These are phyloP conservation scores for Xylaria digitata DNA, from an alignment of 2,329 filamentous ascomycete species.

Conservation along the genomic window DNA sequence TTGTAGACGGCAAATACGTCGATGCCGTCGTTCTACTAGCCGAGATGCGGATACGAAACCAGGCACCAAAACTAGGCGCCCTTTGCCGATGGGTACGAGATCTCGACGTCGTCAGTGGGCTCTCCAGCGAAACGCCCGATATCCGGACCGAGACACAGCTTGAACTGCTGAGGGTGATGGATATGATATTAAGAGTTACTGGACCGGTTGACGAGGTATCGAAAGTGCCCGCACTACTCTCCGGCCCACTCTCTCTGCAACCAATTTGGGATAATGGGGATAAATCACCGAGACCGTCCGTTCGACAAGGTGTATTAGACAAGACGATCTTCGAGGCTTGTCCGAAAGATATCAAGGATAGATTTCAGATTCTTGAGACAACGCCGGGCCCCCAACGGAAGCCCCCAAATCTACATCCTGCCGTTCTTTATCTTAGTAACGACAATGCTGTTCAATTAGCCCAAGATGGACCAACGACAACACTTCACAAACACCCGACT, in stretches of 20 bases:
- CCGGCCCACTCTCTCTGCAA: conserved; percentile 66
- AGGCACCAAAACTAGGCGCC: conserved; percentile 74
- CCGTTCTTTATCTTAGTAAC: conserved; percentile 71
- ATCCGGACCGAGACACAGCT: conserved; percentile 59
- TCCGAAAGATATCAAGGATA: conserved; percentile 52
- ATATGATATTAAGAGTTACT: conserved; percentile 72
- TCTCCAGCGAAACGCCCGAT: conserved; percentile 65
- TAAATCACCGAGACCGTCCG: conserved; percentile 54
- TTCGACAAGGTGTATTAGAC: conserved; percentile 70
- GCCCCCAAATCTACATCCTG: conserved; percentile 74
- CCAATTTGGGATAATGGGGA: conserved; percentile 69
- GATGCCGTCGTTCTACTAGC: conserved; percentile 74
- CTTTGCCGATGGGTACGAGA: conserved; percentile 79
- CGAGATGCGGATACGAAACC: conserved; percentile 75
- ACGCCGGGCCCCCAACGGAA: conserved; percentile 70
- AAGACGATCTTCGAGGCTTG: conserved; percentile 62
- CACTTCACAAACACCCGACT: conserved; percentile 68
- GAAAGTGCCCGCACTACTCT: conserved; percentile 49
- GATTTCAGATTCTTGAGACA: conserved; percentile 70
- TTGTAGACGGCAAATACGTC: conserved; percentile 72
- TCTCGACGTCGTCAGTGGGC: conserved; percentile 74
- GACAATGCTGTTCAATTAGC: conserved; percentile 67
- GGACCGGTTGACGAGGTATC: conserved; percentile 67
- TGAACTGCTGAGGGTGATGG: conserved; percentile 70
- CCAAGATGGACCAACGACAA: conserved; percentile 57